These are phyloP conservation scores for Phialophora verrucosa DNA, from an alignment of 2,329 filamentous ascomycete genomes.

Conservation along the genomic window DNA sequence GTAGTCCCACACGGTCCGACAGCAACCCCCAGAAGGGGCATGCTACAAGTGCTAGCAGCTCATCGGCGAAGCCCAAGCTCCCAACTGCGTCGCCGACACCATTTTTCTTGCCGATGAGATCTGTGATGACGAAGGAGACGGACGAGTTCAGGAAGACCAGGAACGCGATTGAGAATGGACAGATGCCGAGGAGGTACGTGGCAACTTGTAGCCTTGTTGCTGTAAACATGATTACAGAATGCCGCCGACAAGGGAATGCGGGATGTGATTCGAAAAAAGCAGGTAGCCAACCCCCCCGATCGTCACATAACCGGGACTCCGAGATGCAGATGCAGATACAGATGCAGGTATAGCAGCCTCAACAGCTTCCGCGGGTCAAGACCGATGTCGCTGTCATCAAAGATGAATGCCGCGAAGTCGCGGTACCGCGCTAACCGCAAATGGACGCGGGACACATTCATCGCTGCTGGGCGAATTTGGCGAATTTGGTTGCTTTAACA, in stretches of 20 bases:
- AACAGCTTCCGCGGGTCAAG: not conserved
- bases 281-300: not conserved
- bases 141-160: constrained; percentile 70
- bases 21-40: constrained; percentile 58
- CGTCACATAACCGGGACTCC: not conserved
- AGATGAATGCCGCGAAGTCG: not conserved
- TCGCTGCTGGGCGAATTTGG: constrained; percentile 13
- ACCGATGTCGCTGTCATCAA: not conserved
- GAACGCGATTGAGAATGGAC: constrained; percentile 69
- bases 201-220: constrained; percentile 63
- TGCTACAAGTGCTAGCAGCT: constrained; percentile 55
- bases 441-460: not conserved
- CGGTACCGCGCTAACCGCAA: constrained; percentile 3
- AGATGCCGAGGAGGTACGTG: constrained; percentile 66
- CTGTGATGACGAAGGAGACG: constrained; percentile 68
- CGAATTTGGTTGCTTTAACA: constrained; percentile 30
- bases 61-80: constrained; percentile 57
- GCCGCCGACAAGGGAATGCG: not conserved
- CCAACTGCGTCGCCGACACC: constrained; percentile 67
- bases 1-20: constrained; percentile 56
- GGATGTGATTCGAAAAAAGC: not conserved
- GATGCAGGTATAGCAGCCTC: not conserved
- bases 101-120: constrained; percentile 62
- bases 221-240: constrained; percentile 54
- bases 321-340: not conserved